Conservation (phyloP, 1,284 basidiomycete genomes). For the Coniferiporia weirii region DNA sequence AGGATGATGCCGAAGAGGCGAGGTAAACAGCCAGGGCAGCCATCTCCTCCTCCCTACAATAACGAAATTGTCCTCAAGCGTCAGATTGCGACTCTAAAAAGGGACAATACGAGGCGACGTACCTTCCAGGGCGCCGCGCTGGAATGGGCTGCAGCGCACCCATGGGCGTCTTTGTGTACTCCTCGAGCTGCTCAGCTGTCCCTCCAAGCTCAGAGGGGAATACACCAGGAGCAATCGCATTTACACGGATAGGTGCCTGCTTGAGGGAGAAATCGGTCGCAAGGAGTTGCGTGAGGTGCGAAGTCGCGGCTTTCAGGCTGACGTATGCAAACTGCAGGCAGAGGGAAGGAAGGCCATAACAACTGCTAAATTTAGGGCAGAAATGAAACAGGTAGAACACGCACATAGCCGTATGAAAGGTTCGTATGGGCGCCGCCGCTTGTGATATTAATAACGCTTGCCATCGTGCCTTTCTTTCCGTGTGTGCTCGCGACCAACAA, state of each 20-base stretch:
- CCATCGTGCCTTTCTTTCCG: constrained; percentile 19
- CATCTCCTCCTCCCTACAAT: constrained; percentile 22
- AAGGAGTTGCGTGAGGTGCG: constrained; percentile 28
- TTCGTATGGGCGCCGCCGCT: background rate
- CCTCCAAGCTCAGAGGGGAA: constrained; percentile 28
- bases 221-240: constrained; percentile 31
- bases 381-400: background rate
- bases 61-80: background rate
- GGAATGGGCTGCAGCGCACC: constrained; percentile 40
- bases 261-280: constrained; percentile 31
- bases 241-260: constrained; percentile 28
- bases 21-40: constrained; percentile 9
- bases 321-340: constrained; percentile 27
- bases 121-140: constrained; percentile 59
- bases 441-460: constrained; percentile 26
- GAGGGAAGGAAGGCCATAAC: background rate
- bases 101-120: constrained; percentile 29
- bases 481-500: constrained; percentile 27
- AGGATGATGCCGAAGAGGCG: constrained; percentile 17
- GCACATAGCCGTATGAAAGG: constrained; percentile 4
- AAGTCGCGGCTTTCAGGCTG: constrained; percentile 26
- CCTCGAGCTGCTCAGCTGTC: constrained; percentile 7
- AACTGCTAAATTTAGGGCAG: background rate
- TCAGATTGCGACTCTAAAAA: background rate
- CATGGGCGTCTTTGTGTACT: constrained; percentile 39